phyloP scores from a whole-genome alignment of 768 basidiomycete genomes.

The Panellus pusillus region DNA sequence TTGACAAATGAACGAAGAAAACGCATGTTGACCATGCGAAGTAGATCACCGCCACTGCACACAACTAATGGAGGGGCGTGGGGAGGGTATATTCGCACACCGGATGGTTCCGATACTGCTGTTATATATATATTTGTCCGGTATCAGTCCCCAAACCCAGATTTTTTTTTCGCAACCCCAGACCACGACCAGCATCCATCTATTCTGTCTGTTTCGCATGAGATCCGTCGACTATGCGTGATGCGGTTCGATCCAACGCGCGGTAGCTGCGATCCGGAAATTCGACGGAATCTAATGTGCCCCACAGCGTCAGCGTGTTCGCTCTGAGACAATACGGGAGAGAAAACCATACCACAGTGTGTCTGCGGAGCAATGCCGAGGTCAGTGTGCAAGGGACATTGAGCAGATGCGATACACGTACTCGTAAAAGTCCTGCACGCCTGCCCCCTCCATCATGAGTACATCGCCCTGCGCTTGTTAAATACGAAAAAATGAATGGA shows the following conservation, averaged over 20 bases:
- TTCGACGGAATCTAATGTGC: slow-evolving; percentile 9
- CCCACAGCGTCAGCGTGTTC: neutral
- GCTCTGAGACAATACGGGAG: neutral
- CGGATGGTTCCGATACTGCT: too few species aligned
- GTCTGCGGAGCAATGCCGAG: neutral
- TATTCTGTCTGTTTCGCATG: too few species aligned
- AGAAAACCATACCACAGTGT: slow-evolving; percentile 13
- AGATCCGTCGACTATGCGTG: neutral
- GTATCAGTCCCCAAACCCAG: too few species aligned
- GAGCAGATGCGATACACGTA: neutral
- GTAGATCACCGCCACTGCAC: too few species aligned
- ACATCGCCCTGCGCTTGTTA: slow-evolving; percentile 10
- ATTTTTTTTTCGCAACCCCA: too few species aligned
- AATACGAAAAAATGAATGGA: too few species aligned
- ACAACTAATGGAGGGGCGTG: too few species aligned
- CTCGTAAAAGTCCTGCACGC: slow-evolving; percentile 16
- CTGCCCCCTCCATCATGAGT: slow-evolving; percentile 13
- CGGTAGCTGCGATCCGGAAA: slow-evolving; percentile 18
- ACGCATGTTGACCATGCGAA: too few species aligned
- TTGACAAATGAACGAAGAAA: too few species aligned
- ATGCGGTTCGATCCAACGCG: slow-evolving; percentile 12
- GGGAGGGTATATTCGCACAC: too few species aligned
- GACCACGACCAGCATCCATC: too few species aligned
- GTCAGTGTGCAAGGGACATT: neutral
- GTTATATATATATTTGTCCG: too few species aligned